These are phyloP conservation scores for Phytophthora pini DNA, from an alignment of 352 stramenopile genomes.

Conservation along the genomic window DNA sequence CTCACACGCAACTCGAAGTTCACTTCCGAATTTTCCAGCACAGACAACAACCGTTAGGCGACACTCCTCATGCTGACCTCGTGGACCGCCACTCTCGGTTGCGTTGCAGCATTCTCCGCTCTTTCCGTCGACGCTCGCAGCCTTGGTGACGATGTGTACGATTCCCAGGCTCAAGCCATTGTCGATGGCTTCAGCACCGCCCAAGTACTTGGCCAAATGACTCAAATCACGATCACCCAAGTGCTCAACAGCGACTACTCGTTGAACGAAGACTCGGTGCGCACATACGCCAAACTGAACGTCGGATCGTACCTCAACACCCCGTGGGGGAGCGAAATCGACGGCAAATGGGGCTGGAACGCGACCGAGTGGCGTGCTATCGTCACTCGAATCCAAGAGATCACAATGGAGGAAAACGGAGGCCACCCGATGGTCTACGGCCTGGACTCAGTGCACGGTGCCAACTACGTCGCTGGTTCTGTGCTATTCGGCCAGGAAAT, in stretches of 20 bases:
- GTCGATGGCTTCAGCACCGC: conserved; percentile 55
- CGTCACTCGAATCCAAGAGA: conserved; percentile 81
- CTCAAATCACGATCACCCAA: conserved; percentile 86
- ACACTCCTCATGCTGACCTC: conserved; percentile 43
- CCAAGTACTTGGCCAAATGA: conserved; percentile 89
- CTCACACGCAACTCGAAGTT: conserved; percentile 1
- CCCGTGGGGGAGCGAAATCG: conserved; percentile 32
- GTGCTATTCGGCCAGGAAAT: conserved; percentile 91
- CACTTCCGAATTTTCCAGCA: conserved; percentile 42
- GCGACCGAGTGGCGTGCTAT: conserved; percentile 72
- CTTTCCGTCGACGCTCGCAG: conserved; percentile 12
- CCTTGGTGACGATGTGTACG: conserved; percentile 35
- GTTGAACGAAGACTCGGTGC: conserved; percentile 66
- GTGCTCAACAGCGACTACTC: conserved; percentile 69
- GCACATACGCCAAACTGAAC: conserved; percentile 71
- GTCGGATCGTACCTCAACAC: conserved; percentile 91
- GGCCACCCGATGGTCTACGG: conserved; percentile 85
- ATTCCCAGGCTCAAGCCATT: conserved; percentile 56
- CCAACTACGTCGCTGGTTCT: conserved; percentile 85
- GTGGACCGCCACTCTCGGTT: conserved; percentile 38
- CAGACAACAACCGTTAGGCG: conserved; percentile 1
- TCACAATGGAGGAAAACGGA: conserved; percentile 69
- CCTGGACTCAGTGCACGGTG: conserved; percentile 92
- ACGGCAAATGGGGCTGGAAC: conserved; percentile 54
- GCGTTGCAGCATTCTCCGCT: conserved; percentile 33